phyloP scores from a whole-genome alignment of 2,329 filamentous ascomycete species.

The Tricladium varicosporioides region DNA sequence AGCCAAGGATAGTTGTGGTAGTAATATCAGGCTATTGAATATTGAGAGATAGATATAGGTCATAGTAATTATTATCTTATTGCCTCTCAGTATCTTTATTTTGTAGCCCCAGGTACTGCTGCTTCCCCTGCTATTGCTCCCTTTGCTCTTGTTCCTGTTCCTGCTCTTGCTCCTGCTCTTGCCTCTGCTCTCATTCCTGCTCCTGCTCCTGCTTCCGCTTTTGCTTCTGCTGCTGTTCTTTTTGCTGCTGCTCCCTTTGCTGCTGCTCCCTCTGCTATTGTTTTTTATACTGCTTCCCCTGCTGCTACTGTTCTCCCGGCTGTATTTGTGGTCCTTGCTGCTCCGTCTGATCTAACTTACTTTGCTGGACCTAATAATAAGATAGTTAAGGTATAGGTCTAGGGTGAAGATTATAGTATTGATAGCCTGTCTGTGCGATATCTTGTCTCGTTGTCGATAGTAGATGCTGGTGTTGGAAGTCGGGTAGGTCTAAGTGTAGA shows the following conservation, averaged over 20 bases:
- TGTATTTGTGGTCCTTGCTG: neutral
- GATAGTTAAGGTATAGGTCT: neutral
- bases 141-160: too few relatives aligned
- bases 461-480: slow-evolving; percentile 2
- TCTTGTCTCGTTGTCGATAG: neutral
- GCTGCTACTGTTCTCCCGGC: too few relatives aligned
- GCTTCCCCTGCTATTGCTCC: too few relatives aligned
- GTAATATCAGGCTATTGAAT: slow-evolving; percentile 6
- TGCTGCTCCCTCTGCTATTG: too few relatives aligned
- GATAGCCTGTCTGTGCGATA: neutral
- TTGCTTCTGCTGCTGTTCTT: too few relatives aligned
- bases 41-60: slow-evolving; percentile 58
- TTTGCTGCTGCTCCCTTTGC: too few relatives aligned
- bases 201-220: too few relatives aligned
- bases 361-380: neutral
- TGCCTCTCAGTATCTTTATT: neutral
- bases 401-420: neutral
- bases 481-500: neutral
- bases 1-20: neutral
- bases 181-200: too few relatives aligned
- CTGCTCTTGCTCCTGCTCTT: too few relatives aligned
- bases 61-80: slow-evolving; percentile 25
- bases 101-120: too few relatives aligned
- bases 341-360: too few relatives aligned
- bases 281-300: too few relatives aligned